phyloP scores from a whole-genome alignment of 208 protist genomes.

The Leishmania lainsoni region DNA sequence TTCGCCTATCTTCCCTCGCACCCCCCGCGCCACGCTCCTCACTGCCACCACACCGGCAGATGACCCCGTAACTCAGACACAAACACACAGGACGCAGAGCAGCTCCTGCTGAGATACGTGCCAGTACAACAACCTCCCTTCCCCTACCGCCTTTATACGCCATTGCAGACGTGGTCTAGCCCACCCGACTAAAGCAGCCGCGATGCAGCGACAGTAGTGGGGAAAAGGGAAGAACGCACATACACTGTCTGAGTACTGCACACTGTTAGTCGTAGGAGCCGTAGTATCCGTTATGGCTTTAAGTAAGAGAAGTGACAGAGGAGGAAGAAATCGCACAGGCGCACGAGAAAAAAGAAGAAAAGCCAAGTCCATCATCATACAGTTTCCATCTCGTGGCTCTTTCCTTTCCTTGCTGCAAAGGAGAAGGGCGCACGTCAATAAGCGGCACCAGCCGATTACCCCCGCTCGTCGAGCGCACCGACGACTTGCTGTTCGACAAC shows the following conservation, averaged over 20 bases:
- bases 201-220: not conserved
- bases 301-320: too few species aligned
- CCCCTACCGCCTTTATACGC: not conserved
- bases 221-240: not conserved
- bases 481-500: not conserved
- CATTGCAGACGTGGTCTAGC: not conserved
- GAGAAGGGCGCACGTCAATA: too few species aligned
- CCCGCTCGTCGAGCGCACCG: too few species aligned
- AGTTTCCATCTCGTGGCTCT: not conserved
- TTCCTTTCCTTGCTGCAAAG: not conserved
- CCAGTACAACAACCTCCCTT: not conserved
- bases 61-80: not conserved
- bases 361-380: not conserved
- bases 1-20: not conserved
- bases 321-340: not conserved
- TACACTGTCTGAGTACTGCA: not conserved
- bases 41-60: not conserved
- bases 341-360: not conserved
- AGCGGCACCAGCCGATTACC: not conserved
- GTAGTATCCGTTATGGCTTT: not conserved
- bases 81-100: not conserved
- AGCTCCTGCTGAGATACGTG: not conserved
- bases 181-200: not conserved
- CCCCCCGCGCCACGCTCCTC: not conserved
- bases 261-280: not conserved